These are phyloP conservation scores for Fusarium bactridioides DNA, from an alignment of 2,329 filamentous ascomycete genomes.

Conservation along the genomic window DNA sequence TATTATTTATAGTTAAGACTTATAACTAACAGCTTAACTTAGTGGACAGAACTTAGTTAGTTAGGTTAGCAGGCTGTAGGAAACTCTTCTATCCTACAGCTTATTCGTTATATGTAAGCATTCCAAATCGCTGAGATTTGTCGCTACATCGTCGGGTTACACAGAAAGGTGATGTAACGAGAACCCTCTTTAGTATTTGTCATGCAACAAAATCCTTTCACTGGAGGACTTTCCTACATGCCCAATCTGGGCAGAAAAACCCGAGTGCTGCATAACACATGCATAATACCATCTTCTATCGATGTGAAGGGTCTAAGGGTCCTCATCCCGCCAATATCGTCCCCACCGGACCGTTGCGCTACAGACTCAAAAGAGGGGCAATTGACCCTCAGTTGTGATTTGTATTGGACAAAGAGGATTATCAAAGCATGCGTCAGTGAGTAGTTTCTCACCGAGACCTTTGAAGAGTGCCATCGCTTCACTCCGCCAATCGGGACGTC, in stretches of 20 bases:
- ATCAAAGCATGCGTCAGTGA: conserved; percentile 4
- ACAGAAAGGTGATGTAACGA: neutral
- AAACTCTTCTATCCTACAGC: rapidly evolving
- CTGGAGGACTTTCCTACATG: neutral
- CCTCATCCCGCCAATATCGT: neutral
- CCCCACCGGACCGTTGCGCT: neutral
- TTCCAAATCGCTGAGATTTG: neutral
- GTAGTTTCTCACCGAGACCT: neutral
- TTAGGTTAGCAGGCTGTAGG: rapidly evolving
- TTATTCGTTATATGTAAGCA: neutral
- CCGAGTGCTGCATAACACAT: neutral
- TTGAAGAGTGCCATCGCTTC: neutral
- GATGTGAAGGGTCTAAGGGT: neutral
- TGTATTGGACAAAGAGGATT: neutral
- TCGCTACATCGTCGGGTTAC: neutral
- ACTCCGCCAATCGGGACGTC: neutral
- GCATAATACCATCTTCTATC: neutral
- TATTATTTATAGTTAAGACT: too few species aligned
- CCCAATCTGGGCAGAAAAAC: neutral
- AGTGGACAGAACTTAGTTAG: too few species aligned
- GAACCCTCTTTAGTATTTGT: neutral
- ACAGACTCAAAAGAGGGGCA: neutral
- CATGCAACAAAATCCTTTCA: too few species aligned
- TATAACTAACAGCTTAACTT: too few species aligned
- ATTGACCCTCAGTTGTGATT: rapidly evolving